These are phyloP conservation scores for Starmera stellimalicola DNA, from an alignment of 1,139 yeast genomes.

Conservation along the genomic window DNA sequence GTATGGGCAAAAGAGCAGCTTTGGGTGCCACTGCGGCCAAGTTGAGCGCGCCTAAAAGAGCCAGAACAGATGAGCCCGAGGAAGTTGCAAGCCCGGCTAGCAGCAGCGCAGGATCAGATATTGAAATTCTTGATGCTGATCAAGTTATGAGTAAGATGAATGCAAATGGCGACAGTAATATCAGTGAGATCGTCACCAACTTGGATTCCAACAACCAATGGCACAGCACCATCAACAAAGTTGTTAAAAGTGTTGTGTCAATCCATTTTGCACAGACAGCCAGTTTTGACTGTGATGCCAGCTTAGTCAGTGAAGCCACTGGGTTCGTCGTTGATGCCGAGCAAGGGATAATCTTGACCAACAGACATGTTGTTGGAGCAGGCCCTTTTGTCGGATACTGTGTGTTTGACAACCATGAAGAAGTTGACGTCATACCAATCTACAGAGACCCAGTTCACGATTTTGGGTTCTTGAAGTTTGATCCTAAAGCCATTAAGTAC, in stretches of 20 bases:
- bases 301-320: conserved; percentile 82
- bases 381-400: conserved; percentile 91
- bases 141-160: too few relatives aligned
- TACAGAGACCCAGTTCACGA: conserved; percentile 84
- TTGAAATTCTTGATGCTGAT: not conserved
- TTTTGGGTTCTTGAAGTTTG: conserved; percentile 72
- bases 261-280: conserved; percentile 84
- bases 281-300: conserved; percentile 77
- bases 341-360: conserved; percentile 77
- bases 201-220: conserved; percentile 32
- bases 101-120: not conserved
- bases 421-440: conserved; percentile 75
- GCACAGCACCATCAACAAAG: conserved; percentile 77
- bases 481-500: conserved; percentile 63
- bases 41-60: too few relatives aligned
- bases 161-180: not conserved
- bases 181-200: conserved; percentile 4
- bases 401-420: conserved; percentile 91
- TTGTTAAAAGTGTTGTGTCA: conserved; percentile 81
- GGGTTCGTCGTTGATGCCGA: conserved; percentile 90
- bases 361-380: conserved; percentile 91
- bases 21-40: too few relatives aligned
- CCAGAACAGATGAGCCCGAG: not conserved
- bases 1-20: too few relatives aligned
- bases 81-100: not conserved